Percentiles rank a stretch among this genome's conserved stretches.
phyloP scores from a whole-genome alignment of 805 yeast species.

The Wickerhamiella nectarea region DNA sequence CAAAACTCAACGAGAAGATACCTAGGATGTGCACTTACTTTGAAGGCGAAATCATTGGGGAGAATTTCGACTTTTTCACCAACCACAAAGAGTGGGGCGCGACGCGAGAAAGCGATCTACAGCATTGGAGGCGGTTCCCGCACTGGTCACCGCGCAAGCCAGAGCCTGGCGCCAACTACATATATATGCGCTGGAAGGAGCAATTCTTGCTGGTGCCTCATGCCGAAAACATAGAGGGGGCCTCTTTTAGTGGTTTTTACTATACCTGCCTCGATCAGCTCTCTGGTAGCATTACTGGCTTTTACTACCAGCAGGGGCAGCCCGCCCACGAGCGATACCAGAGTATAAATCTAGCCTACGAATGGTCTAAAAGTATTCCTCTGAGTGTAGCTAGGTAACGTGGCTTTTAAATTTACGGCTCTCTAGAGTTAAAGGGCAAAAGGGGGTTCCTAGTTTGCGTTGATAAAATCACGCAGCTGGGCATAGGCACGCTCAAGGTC shows the following conservation, averaged over 20 bases:
- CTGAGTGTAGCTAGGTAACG: background rate
- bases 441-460: background rate
- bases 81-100: constrained; percentile 48
- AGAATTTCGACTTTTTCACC: constrained; percentile 44
- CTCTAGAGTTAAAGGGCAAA: too few species aligned
- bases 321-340: constrained; percentile 9
- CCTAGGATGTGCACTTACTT: constrained; percentile 60
- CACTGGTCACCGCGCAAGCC: constrained; percentile 16
- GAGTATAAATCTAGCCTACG: constrained; percentile 3
- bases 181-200: constrained; percentile 92
- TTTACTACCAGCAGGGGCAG: constrained; percentile 38
- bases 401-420: too few species aligned
- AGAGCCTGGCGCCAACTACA: constrained; percentile 19
- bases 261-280: constrained; percentile 69
- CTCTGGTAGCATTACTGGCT: constrained; percentile 64
- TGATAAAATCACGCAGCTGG: constrained; percentile 64
- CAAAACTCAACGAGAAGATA: constrained; percentile 44
- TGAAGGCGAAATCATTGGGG: constrained; percentile 57
- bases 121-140: constrained; percentile 52
- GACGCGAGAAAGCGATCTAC: constrained; percentile 43
- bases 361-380: background rate
- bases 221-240: constrained; percentile 44
- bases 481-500: constrained; percentile 78
- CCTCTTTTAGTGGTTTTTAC: constrained; percentile 87
- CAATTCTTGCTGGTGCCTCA: constrained; percentile 74